phyloP scores from a whole-genome alignment of 2,329 filamentous ascomycete species.

The Neoascochyta sp. region DNA sequence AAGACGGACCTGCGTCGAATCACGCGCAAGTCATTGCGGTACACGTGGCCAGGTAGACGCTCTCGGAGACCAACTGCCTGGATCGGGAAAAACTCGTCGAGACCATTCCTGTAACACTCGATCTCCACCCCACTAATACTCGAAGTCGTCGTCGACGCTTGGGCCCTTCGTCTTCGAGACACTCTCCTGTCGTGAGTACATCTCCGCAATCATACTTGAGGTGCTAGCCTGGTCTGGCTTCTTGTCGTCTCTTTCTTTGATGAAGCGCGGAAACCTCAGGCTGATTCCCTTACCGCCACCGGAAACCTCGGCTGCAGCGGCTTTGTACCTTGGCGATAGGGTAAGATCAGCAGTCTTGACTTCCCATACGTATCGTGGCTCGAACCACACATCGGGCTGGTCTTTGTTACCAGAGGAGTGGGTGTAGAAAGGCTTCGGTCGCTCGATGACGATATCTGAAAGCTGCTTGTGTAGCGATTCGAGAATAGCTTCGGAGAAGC shows the following conservation, averaged over 20 bases:
- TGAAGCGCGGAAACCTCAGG: constrained; percentile 87
- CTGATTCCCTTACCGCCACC: constrained; percentile 75
- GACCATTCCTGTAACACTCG: not conserved
- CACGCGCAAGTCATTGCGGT: no score
- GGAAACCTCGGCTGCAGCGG: constrained; percentile 74
- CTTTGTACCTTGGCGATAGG: constrained; percentile 86
- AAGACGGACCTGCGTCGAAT: no score
- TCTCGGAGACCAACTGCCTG: not conserved
- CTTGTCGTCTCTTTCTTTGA: constrained; percentile 90
- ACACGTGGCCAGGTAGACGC: no score
- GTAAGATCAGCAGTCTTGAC: constrained; percentile 96
- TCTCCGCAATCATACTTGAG: constrained; percentile 83
- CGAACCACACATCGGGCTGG: constrained; percentile 98
- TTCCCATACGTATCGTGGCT: constrained; percentile 93
- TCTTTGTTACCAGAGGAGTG: constrained; percentile 83
- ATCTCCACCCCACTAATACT: constrained; percentile 60
- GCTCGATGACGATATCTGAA: constrained; percentile 75
- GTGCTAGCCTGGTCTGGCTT: constrained; percentile 87
- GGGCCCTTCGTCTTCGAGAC: constrained; percentile 82
- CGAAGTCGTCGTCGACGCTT: constrained; percentile 92
- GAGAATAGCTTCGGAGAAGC: constrained; percentile 92
- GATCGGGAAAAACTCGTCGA: not conserved
- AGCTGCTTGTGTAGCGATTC: constrained; percentile 78
- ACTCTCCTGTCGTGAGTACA: constrained; percentile 94
- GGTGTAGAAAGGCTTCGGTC: constrained; percentile 88